These are phyloP conservation scores for Cystobasidium tubakii DNA, from an alignment of 768 basidiomycete genomes.

Conservation along the genomic window DNA sequence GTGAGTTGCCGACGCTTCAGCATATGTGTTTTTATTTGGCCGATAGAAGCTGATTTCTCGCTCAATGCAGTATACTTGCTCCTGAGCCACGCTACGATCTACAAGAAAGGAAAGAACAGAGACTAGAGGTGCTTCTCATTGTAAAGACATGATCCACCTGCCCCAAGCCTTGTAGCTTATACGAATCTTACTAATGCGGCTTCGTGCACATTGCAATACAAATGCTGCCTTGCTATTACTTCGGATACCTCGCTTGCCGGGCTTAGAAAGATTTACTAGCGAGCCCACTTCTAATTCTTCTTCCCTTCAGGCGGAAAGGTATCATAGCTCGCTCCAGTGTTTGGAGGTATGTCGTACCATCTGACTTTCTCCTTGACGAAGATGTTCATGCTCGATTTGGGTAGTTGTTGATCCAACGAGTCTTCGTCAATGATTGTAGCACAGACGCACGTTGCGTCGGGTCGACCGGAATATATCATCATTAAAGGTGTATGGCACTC, in stretches of 20 bases:
- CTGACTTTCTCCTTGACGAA: slow-evolving; percentile 23
- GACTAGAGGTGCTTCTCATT: background rate
- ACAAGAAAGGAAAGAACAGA: slow-evolving; percentile 33
- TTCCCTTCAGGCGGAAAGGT: background rate
- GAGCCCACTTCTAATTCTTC: background rate
- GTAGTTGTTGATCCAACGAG: background rate
- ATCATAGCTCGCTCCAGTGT: background rate
- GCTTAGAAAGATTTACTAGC: background rate
- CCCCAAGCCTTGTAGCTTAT: background rate
- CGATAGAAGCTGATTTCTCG: background rate
- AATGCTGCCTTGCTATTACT: background rate
- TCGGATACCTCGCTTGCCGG: background rate
- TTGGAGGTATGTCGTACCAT: slow-evolving; percentile 11
- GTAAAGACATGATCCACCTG: background rate
- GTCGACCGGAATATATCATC: background rate
- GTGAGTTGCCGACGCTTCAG: slow-evolving; percentile 7
- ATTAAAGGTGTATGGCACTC: slow-evolving; percentile 11
- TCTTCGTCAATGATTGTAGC: slow-evolving; percentile 6
- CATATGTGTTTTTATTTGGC: background rate
- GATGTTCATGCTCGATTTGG: background rate
- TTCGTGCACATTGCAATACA: background rate
- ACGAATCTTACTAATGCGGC: background rate
- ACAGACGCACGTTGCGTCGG: background rate
- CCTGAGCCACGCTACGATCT: slow-evolving; percentile 30
- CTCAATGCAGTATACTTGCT: slow-evolving; percentile 19